These are phyloP conservation scores for Vaccinium myrtillus DNA, from an alignment of 148 eudicot species.

Conservation along the genomic window DNA sequence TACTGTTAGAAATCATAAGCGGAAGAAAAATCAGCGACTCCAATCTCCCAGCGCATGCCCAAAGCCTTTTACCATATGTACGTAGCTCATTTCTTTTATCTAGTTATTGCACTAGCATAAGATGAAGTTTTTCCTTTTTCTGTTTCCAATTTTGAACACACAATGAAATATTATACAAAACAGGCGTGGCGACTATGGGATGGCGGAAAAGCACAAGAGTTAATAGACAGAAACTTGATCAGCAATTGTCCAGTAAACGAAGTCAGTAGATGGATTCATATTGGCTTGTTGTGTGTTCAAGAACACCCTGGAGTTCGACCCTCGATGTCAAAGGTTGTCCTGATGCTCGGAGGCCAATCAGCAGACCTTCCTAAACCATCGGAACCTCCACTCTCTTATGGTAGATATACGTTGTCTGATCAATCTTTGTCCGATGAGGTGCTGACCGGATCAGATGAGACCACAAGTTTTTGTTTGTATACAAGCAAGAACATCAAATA, in stretches of 20 bases:
- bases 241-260: constrained; percentile 19
- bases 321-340: constrained; percentile 35
- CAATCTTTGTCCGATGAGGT: neutral
- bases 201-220: constrained; percentile 13
- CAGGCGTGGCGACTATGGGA: constrained; percentile 40
- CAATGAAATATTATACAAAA: neutral
- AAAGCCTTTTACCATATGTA: constrained; percentile 7
- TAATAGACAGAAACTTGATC: constrained; percentile 27
- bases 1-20: constrained; percentile 36
- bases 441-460: neutral
- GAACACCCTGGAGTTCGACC: constrained; percentile 32
- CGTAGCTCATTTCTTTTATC: neutral
- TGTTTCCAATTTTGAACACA: neutral
- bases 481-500: neutral
- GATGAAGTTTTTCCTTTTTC: neutral
- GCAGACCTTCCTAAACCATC: neutral
- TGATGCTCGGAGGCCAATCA: constrained; percentile 31
- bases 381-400: neutral
- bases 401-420: neutral
- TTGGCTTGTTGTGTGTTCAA: constrained; percentile 45
- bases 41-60: neutral
- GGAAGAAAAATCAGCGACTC: constrained; percentile 18
- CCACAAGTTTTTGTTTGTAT: neutral
- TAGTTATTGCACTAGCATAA: neutral
- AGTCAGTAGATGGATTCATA: constrained; percentile 39